Evolutionary conservation across 306 rosid genomes (phyloP), one percentile per base, ranked within the genome.

Genomic region (Dalbergia cultrata): DNA sequence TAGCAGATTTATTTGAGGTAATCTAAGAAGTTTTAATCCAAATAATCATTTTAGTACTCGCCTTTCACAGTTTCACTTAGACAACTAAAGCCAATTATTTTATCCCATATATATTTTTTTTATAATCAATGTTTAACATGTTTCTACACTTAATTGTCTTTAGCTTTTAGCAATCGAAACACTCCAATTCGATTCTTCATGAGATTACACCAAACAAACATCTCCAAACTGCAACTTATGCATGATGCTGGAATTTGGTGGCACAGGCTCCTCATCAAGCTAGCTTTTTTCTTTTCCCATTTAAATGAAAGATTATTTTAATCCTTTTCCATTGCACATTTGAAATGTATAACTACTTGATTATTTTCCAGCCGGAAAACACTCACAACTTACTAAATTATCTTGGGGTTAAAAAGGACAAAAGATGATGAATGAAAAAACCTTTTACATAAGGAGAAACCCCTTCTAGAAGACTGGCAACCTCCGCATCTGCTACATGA

Each of bases 391-490:
- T 17, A 19, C 2, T 17, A 74, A 59, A 44, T 19, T 67, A 31
- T 52, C 72, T 21, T 19, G 26, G 4, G 26, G 43, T 31, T 54
- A 64, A 63, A 71, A 54, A 26, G 44, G 67, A 63, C 49, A 72
- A 72, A 62, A n/a, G 49, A 61, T 5, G 70, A 67, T 56, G 67
- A 26, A 72, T 1, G 50, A 49, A 37, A 19, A 39, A 63, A 71
- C 50, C 56, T 72, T 80, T 50, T 18, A 68, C 66, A 49, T 9
- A 67, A 22, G 52, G 52, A 78, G 70, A 66, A 52, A 19, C 76
- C 56, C 47, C 64, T 68, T 60, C 39, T 33, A 37, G 61, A 73
- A 78, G 18, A 74, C 56, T 54, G 8, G 45, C 86, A 67, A 81
- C 35, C 52, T 53, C 50, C 16, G 50, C 59, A 70, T 62, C 53